Conservation (phyloP, 1,284 basidiomycete species). For the Tremellales sp. region DNA sequence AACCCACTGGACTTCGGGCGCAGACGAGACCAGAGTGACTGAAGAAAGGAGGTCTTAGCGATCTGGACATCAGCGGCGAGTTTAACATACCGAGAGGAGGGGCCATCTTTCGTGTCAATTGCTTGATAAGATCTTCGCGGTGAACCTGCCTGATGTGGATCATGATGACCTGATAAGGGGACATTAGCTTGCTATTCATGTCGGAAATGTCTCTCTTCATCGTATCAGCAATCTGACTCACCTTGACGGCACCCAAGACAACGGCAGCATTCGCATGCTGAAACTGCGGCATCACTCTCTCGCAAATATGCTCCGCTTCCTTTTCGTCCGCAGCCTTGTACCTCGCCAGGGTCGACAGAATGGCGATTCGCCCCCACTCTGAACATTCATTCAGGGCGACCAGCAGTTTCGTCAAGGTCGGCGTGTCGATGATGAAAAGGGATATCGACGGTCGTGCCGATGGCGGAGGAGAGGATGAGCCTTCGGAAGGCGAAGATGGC, state of each 20-base stretch:
- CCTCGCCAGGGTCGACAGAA: constrained; percentile 78
- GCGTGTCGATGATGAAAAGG: constrained; percentile 74
- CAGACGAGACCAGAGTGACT: constrained; percentile 92
- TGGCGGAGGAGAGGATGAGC: constrained; percentile 54
- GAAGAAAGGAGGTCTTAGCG: constrained; percentile 6
- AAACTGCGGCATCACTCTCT: constrained; percentile 96
- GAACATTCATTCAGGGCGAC: constrained; percentile 97
- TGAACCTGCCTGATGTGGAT: constrained; percentile 83
- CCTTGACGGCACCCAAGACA: constrained; percentile 91
- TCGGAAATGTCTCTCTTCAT: not conserved
- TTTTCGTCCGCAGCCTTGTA: constrained; percentile 81
- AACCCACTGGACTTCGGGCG: constrained; percentile 98
- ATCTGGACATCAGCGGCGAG: not conserved
- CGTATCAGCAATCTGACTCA: constrained; percentile 37
- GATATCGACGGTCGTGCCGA: constrained; percentile 55
- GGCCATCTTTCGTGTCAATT: constrained; percentile 93
- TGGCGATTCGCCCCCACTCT: constrained; percentile 95
- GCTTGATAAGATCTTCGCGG: constrained; percentile 80
- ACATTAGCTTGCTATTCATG: not conserved
- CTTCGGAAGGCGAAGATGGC: constrained; percentile 25
- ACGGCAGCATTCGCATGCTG: constrained; percentile 96
- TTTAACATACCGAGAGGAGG: constrained; percentile 66
- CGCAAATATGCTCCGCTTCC: constrained; percentile 97
- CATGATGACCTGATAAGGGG: constrained; percentile 94
- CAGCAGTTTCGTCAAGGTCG: constrained; percentile 81